These are phyloP conservation scores for Sugiyamaella boreocaroliniensis DNA, from an alignment of 805 yeast species.

Conservation along the genomic window DNA sequence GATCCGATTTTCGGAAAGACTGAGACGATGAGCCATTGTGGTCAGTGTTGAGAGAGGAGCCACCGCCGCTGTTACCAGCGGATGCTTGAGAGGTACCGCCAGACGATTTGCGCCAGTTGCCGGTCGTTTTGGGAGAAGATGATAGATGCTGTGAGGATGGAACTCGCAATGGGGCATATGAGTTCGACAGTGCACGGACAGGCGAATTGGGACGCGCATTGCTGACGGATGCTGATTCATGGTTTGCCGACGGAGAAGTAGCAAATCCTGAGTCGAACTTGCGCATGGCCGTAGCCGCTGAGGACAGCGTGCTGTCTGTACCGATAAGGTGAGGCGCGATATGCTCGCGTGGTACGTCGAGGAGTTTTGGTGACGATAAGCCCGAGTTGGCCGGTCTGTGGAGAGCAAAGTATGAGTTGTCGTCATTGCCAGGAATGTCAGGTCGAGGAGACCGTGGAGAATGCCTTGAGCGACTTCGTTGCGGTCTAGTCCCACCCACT, in stretches of 20 bases:
- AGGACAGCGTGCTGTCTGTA: not conserved
- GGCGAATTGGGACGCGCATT: slow-evolving; percentile 16
- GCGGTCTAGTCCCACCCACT: not conserved
- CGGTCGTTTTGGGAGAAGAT: not conserved
- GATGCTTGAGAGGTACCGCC: not conserved
- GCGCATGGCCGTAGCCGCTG: not conserved
- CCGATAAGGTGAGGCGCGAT: not conserved
- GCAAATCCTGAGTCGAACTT: not conserved
- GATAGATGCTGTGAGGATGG: slow-evolving; percentile 9
- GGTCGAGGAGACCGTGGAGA: not conserved
- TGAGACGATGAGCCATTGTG: slow-evolving; percentile 1
- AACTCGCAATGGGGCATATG: slow-evolving; percentile 14
- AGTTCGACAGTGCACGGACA: slow-evolving; percentile 21
- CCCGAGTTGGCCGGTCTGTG: not conserved
- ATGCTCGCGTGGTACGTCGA: not conserved
- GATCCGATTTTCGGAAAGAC: slow-evolving; percentile 11
- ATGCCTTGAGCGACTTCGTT: not conserved
- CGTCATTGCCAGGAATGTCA: not conserved
- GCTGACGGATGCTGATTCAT: not conserved
- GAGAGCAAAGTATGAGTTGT: slow-evolving; percentile 3
- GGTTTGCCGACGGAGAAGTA: not conserved
- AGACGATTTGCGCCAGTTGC: not conserved
- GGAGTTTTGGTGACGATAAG: not conserved
- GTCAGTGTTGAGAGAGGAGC: not conserved
- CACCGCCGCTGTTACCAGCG: not conserved